Conservation (phyloP, 2,329 filamentous ascomycete genomes). For the Westerdykella ornata region DNA sequence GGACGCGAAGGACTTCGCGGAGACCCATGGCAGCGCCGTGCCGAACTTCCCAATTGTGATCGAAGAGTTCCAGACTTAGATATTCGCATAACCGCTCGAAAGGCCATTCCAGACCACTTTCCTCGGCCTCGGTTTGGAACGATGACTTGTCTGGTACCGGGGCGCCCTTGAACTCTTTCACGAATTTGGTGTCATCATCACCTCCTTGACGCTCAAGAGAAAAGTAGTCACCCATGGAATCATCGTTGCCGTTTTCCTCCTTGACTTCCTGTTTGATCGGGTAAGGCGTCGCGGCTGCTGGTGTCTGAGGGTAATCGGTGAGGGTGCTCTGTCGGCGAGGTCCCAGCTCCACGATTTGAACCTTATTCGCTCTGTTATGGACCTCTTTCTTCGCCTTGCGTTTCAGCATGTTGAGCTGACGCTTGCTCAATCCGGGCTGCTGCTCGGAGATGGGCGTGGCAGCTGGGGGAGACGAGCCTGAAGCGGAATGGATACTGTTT, state of each 20-base stretch:
- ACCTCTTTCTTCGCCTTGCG: conserved; percentile 87
- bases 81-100: conserved; percentile 92
- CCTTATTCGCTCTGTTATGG: conserved; percentile 82
- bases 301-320: conserved; percentile 50
- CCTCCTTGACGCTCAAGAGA: conserved; percentile 72
- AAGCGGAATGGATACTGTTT: conserved; percentile 41
- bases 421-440: conserved; percentile 66
- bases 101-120: conserved; percentile 82
- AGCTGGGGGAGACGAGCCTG: conserved; percentile 36
- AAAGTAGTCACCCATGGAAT: conserved; percentile 66
- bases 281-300: conserved; percentile 45
- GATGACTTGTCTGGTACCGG: conserved; percentile 76
- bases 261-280: conserved; percentile 57
- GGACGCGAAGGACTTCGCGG: conserved; percentile 83
- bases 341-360: conserved; percentile 81
- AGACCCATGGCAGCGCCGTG: conserved; percentile 95
- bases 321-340: conserved; percentile 57
- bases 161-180: conserved; percentile 90
- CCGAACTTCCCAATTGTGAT: conserved; percentile 87
- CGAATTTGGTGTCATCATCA: conserved; percentile 86
- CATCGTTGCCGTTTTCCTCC: conserved; percentile 54
- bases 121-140: conserved; percentile 68
- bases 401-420: conserved; percentile 91
- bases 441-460: conserved; percentile 38
- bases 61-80: conserved; percentile 87